A percentile compares a stretch with the other conserved stretches of the same genome.
Evolutionary conservation across 768 basidiomycete species (phyloP).

Genomic region (Suillus lakei): DNA sequence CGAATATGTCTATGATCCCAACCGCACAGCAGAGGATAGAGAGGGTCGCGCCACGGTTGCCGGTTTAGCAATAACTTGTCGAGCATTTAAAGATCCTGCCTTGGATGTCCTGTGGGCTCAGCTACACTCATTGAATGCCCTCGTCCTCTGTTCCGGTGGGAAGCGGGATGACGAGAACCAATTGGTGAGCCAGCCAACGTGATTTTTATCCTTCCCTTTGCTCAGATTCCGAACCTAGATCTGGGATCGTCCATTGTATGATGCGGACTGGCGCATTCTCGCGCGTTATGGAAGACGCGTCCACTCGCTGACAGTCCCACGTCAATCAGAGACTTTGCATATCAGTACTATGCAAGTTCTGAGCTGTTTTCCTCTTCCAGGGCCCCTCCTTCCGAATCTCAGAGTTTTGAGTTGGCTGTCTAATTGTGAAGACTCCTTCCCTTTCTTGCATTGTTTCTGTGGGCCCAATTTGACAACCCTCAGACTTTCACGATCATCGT

Average conservation of each 20-base stretch:
- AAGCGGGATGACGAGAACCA: background rate
- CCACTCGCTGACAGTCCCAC: background rate
- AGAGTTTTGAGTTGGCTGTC: conserved; percentile 24
- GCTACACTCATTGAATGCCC: conserved; percentile 3
- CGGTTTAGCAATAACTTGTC: conserved; percentile 14
- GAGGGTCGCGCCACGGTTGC: background rate
- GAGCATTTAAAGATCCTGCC: conserved; percentile 10
- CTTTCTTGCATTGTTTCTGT: background rate
- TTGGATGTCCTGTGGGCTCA: conserved; percentile 7
- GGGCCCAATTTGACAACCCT: background rate
- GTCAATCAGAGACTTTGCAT: background rate
- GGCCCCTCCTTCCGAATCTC: conserved; percentile 30
- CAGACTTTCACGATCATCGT: background rate
- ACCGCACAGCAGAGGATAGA: background rate
- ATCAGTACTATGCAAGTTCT: background rate
- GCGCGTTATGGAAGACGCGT: conserved; percentile 1
- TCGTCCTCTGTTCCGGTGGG: conserved; percentile 2
- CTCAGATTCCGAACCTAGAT: background rate
- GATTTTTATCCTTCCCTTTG: background rate
- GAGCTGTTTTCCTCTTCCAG: background rate
- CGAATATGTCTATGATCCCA: conserved; percentile 18
- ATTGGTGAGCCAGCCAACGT: background rate
- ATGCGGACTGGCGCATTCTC: conserved; percentile 3
- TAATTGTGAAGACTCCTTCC: background rate
- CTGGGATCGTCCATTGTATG: background rate